These are phyloP conservation scores for Cladosporium oxysporum DNA, from an alignment of 2,329 filamentous ascomycete genomes.

Conservation along the genomic window DNA sequence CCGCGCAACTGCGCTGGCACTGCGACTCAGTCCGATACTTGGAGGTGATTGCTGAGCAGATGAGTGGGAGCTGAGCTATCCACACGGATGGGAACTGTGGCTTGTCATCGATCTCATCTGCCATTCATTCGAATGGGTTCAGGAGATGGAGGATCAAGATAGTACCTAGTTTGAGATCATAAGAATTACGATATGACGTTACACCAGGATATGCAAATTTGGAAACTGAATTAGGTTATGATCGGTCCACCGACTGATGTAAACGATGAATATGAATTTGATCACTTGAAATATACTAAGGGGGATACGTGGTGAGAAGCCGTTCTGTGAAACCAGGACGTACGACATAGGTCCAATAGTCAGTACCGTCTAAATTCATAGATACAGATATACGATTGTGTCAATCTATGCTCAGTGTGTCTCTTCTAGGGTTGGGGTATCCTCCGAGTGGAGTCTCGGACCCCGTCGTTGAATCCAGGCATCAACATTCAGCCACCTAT, in stretches of 20 bases:
- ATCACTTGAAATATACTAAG: neutral
- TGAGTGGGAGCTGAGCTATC: neutral
- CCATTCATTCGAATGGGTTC: neutral
- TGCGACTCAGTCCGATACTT: constrained; percentile 27
- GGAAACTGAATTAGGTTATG: neutral
- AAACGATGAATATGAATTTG: neutral
- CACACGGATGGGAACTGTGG: neutral
- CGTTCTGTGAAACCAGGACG: neutral
- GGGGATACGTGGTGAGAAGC: neutral
- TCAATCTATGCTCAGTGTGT: neutral
- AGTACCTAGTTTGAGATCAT: neutral
- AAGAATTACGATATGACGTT: neutral
- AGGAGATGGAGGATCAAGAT: neutral
- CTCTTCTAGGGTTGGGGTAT: neutral
- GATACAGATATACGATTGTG: neutral
- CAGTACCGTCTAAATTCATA: neutral
- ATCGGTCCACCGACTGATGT: neutral
- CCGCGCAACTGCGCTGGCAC: constrained; percentile 26
- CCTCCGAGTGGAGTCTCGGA: neutral
- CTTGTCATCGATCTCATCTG: neutral
- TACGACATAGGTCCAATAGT: neutral
- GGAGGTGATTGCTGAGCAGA: constrained; percentile 25
- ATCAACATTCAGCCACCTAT: constrained; percentile 11
- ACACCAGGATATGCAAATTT: neutral
- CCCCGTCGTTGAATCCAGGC: neutral